Evolutionary conservation across 2,329 filamentous ascomycete genomes (phyloP), one percentile per base, ranked within the genome.

Genomic region (Aureobasidium sp.): DNA sequence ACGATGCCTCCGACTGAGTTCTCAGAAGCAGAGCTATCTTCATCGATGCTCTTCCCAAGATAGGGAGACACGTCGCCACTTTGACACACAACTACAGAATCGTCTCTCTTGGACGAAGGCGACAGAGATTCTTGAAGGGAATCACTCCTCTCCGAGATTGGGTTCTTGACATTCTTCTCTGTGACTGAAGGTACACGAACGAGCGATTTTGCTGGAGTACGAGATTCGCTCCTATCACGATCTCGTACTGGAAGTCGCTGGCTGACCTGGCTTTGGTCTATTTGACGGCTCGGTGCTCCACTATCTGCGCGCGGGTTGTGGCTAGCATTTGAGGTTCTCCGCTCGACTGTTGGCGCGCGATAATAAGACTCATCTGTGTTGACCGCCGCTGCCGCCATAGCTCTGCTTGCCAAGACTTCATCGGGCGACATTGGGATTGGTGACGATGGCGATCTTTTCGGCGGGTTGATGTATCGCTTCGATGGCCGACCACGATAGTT

Each of bases 341-440:
- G 14, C 12, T 48, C 27, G 11, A 34, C 10, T 25, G 8, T 19
- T 7, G 21, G 14, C 16, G 24, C 14, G 4, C 71, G 71, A 60
- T 76, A 75, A 57, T 74, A 74, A 29, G 67, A 63, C 58, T 76
- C 73, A 24, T 76, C 68, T 21, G 6, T 14, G 7, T 6, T 27
- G 3, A n/a, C n/a, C 6, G 30, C 22, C 3, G 27, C 27, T 14
- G 32, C 48, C 4, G 49, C 40, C 24, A 39, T 41, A 10, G 56
- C 56, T 37, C 51, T 56, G 29, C 51, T 55, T 19, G 56, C 56
- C 14, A 55, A 16, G 12, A 73, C 70, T 62, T 96, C 90, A 61
- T 95, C 88, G 0, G 90, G 90, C 3, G 90, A 95, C 90, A 96
- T 96, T 3, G 90, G 89, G 2, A 95, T 79, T 0, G 91, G 91